Base-by-base conservation (phyloP, 768 basidiomycete genomes). In the Suillus variegatus region DNA sequence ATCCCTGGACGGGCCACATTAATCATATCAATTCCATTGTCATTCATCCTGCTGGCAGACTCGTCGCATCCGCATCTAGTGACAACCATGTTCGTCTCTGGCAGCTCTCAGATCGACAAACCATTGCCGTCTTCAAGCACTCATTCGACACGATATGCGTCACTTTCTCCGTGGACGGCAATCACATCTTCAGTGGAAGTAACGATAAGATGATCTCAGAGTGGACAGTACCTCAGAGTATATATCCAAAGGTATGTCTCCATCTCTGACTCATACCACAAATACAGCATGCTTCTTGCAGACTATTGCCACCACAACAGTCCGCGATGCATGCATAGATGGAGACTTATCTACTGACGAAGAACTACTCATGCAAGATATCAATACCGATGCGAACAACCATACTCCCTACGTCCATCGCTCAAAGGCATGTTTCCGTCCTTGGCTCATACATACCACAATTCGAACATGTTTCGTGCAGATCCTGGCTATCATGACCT, bases 1-100 rank as follows among this genome's bases (percentile, higher is more conserved):
- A 4, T 52, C 51, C 28, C 1, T 52, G 51, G 51, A 18, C 1
- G 1, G 51, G 28, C 7, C 28, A 32, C 28, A 32, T 6, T 14
- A 0, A 32, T 1, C 0, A 3, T 1, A 10, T 28, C 28, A 0
- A 9, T 0, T 1, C 28, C 51, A 7, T 52, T 6, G 28, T 16
- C 51, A 7, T 52, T 4, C 16, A 52, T 32, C 28, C 51, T 32
- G 16, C 14, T 52, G 51, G 51, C 8, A 49, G 22, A 22, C 47
- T 49, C 47, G 13, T 49, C 1, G 47, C 47, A 13, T 49, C 47
- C 13, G 6, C 14, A 52, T 52, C 28, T 32, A 0, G 7, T 32
- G 25, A 28, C 25, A 4, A 7, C 2, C 16, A 52, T 4, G 9
- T 32, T 3, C 28, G 8, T 32, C 51, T 52, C 8, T 32, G 51